Base-by-base conservation (phyloP, 2,329 filamentous ascomycete genomes). In the Trichoderma semiorbis region DNA sequence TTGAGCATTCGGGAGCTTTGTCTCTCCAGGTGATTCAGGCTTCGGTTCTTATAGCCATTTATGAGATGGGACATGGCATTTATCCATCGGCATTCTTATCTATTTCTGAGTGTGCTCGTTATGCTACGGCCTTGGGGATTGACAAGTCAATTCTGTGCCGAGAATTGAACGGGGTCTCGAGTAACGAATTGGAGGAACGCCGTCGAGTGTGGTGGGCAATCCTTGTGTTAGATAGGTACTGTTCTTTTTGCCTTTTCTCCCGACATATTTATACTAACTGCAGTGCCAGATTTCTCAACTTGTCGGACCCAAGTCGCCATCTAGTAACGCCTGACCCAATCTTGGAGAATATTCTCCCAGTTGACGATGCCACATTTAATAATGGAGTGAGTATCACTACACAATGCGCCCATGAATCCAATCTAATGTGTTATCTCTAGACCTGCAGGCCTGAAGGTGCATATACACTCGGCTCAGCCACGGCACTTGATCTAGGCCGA, bases 261-360 rank as follows among this genome's bases (percentile, higher is more conserved):
- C 7, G 16, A 43, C 39, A 18, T 43, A 3, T n/a, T n/a, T 4
- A 43, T 43, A n/a, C 47, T 63, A 55, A 63, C 43, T 1, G 1
- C 5, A 2, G 18, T 57, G 16, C 5, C 32, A 73, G 72, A 32
- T 73, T 72, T 32, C 24, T 72, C 3, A 73, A 73, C 64, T 36
- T 73, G 32, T 72, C 30, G 3, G 57, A 72, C 12, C 63, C 72
- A 7, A 43, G 67, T 53, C 69, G 58, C 24, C 69, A 71, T 18
- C 70, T 73, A 8, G 72, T 73, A 36, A 73, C 72, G 8, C 58
- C 63, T 18, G 70, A 72, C 24, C 70, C 72, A 7, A 53, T 39
- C 18, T 32, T 65, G 34, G 72, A 65, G n/a, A 72, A 71, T 28
- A 69, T 53, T 30, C 70, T 73, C 3, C 72, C 72, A 10, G 57